Conservation (phyloP, 1,284 basidiomycete species). For the Lentinus polychrous region DNA sequence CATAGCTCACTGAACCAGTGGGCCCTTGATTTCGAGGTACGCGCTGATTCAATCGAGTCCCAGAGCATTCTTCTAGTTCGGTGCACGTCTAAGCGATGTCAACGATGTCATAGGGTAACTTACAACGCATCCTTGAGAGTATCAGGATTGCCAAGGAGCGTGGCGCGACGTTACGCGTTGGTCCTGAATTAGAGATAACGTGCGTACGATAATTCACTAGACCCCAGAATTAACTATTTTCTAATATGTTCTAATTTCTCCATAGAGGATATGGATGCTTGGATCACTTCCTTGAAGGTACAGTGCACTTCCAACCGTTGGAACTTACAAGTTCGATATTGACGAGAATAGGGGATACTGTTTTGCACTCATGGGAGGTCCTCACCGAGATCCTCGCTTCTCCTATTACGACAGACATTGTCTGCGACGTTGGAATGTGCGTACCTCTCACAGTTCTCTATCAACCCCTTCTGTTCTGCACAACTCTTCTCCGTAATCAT, state of each 20-base stretch:
- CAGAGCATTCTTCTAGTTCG: too few species aligned
- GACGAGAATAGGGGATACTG: constrained; percentile 69
- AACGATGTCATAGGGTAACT: too few species aligned
- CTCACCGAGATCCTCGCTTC: constrained; percentile 81
- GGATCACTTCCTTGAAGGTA: constrained; percentile 89
- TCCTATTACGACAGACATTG: constrained; percentile 69
- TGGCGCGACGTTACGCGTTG: constrained; percentile 93
- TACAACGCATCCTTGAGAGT: constrained; percentile 85
- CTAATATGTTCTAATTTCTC: too few species aligned
- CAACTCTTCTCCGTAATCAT: background rate
- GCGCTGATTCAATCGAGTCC: too few species aligned
- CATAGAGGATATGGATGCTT: constrained; percentile 90
- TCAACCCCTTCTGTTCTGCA: background rate
- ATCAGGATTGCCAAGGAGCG: constrained; percentile 83
- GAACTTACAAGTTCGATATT: background rate
- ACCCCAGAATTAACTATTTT: too few species aligned
- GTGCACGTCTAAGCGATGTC: too few species aligned
- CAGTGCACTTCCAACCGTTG: background rate
- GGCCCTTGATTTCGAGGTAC: constrained; percentile 89
- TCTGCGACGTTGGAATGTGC: constrained; percentile 93
- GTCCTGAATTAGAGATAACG: constrained; percentile 98
- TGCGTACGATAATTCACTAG: constrained; percentile 30
- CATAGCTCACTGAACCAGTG: constrained; percentile 90
- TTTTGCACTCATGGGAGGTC: constrained; percentile 95
- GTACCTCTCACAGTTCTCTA: background rate